Conservation (phyloP, 768 basidiomycete genomes). For the Naganishia onofrii region DNA sequence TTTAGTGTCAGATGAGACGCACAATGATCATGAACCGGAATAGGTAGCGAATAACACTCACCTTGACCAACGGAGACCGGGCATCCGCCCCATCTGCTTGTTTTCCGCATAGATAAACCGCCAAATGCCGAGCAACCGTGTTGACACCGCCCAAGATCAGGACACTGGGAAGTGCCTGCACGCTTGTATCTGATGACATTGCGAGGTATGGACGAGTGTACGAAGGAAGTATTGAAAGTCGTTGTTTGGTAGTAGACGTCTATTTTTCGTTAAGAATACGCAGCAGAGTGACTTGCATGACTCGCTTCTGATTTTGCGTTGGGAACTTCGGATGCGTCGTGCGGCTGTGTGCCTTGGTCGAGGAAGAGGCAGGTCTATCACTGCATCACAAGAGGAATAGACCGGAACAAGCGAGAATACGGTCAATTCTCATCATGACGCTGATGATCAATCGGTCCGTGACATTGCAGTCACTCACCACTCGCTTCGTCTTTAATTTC, state of each 20-base stretch:
- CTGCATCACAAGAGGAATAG: not conserved
- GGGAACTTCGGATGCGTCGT: not conserved
- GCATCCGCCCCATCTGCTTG: not conserved
- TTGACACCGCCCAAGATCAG: slow-evolving; percentile 24
- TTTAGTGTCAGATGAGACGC: not conserved
- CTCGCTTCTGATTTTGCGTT: not conserved
- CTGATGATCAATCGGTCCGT: not conserved
- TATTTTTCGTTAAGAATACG: not conserved
- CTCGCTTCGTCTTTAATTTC: not conserved
- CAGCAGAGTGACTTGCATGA: not conserved
- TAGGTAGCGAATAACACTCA: not conserved
- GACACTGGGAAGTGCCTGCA: slow-evolving; percentile 6
- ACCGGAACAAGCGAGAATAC: not conserved
- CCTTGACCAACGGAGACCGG: slow-evolving; percentile 15
- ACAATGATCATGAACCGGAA: not conserved
- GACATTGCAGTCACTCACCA: not conserved
- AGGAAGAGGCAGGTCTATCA: not conserved
- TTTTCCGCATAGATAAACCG: slow-evolving; percentile 13
- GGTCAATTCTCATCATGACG: not conserved
- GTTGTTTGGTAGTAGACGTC: not conserved
- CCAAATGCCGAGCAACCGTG: slow-evolving; percentile 24
- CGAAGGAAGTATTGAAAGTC: not conserved
- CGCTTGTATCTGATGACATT: not conserved
- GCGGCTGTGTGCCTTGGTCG: not conserved
- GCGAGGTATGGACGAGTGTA: not conserved